phyloP scores from a whole-genome alignment of 768 basidiomycete genomes.

The Tephrocybe sp. region DNA sequence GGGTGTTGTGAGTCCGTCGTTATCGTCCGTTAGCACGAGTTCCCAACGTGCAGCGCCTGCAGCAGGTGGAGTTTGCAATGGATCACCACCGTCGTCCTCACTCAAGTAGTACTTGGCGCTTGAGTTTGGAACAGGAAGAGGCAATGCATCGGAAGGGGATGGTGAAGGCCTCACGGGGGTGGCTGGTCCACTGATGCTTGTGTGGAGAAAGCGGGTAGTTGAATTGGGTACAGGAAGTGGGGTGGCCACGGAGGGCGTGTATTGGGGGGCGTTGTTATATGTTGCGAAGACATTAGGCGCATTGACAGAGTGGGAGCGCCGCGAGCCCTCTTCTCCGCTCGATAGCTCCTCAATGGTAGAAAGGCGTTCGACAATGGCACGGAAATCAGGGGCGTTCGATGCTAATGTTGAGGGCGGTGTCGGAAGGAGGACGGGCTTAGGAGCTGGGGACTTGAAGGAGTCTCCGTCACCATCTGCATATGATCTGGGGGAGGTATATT shows the following conservation, averaged over 20 bases:
- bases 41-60: conserved; percentile 13
- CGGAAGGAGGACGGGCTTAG: conserved; percentile 28
- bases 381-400: conserved; percentile 23
- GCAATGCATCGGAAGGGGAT: conserved; percentile 8
- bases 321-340: conserved; percentile 10
- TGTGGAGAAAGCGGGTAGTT: conserved; percentile 13
- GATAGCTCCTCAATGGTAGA: conserved; percentile 20
- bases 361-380: conserved; percentile 15
- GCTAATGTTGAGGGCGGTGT: conserved; percentile 36
- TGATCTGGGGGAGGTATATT: conserved; percentile 25
- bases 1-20: conserved; percentile 17
- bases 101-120: conserved; percentile 14
- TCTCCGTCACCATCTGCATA: conserved; percentile 26
- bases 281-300: conserved; percentile 1
- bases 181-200: neutral
- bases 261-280: conserved; percentile 1
- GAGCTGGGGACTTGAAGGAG: conserved; percentile 23
- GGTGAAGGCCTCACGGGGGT: conserved; percentile 1
- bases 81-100: conserved; percentile 14
- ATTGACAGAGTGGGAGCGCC: neutral
- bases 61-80: conserved; percentile 9
- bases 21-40: conserved; percentile 11
- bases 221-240: conserved; percentile 21
- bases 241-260: conserved; percentile 15
- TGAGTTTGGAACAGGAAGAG: conserved; percentile 26